A percentile compares a stretch with the other conserved stretches of the same genome.
Conservation (phyloP, 208 protist species). For the Acanthamoeba healyi region DNA sequence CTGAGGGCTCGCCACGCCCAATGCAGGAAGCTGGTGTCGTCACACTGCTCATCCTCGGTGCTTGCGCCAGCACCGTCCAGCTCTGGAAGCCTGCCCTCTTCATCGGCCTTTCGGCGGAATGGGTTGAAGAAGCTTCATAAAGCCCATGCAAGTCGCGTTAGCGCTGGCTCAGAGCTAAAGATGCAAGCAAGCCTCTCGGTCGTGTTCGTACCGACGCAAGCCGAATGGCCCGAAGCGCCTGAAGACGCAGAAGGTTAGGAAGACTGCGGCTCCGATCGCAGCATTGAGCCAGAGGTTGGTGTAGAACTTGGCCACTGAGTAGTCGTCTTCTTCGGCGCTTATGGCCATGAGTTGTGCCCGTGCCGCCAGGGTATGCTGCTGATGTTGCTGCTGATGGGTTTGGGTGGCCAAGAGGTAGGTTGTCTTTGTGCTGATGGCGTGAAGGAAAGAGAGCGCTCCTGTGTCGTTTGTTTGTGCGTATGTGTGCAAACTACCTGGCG, state of each 20-base stretch:
- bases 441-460: no score
- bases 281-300: conserved; percentile 61
- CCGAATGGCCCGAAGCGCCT: not conserved
- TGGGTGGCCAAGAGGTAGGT: no score
- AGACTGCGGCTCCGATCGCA: not conserved
- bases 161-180: no score
- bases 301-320: conserved; percentile 53
- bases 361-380: no score
- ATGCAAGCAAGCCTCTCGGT: not conserved
- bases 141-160: no score
- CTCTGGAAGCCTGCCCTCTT: not conserved
- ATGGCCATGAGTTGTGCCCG: no score
- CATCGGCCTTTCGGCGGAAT: not conserved
- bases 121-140: conserved; percentile 53
- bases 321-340: no score
- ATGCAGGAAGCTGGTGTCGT: not conserved
- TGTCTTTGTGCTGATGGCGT: no score
- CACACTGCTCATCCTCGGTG: not conserved
- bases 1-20: conserved; percentile 3
- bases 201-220: not conserved
- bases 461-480: no score
- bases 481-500: no score
- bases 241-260: not conserved
- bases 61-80: not conserved
- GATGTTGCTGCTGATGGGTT: not conserved